Percentiles rank a stretch among this genome's conserved stretches.
phyloP scores from a whole-genome alignment of 495 filamentous ascomycete species.

The Lasiosphaeris hirsuta region DNA sequence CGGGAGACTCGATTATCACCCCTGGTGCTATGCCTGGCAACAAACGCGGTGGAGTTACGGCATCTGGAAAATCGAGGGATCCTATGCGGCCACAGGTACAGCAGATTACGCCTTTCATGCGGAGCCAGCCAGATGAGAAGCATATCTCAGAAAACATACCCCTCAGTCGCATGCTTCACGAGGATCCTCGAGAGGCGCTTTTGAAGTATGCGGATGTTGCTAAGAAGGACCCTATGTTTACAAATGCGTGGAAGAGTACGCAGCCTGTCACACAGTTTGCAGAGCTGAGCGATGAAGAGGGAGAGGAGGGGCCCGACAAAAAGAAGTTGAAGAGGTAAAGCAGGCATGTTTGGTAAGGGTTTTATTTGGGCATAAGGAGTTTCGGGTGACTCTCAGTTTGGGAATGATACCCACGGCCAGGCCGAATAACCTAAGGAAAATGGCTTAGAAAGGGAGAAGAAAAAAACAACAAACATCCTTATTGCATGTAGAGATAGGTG shows the following conservation, averaged over 20 bases:
- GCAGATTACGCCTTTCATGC: constrained; percentile 83
- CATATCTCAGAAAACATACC: constrained; percentile 86
- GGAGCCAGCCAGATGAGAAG: constrained; percentile 83
- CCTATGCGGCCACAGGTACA: constrained; percentile 79
- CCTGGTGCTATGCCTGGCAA: constrained; percentile 52
- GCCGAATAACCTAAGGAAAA: too few relatives aligned
- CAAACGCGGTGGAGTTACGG: constrained; percentile 60
- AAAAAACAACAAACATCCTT: not conserved
- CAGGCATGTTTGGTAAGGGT: not conserved
- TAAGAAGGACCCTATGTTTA: constrained; percentile 91
- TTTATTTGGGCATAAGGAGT: not conserved
- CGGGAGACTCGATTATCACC: constrained; percentile 75
- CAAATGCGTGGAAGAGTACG: constrained; percentile 85
- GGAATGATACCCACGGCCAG: not conserved
- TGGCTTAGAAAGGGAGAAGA: not conserved
- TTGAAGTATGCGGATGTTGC: constrained; percentile 94
- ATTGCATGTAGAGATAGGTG: not conserved
- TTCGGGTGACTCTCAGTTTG: not conserved
- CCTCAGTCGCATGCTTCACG: constrained; percentile 90
- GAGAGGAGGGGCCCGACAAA: constrained; percentile 62
- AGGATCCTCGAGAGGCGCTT: constrained; percentile 91
- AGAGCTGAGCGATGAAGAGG: constrained; percentile 88
- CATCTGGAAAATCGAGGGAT: constrained; percentile 75
- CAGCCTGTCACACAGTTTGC: constrained; percentile 92
- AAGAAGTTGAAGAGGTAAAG: constrained; percentile 57